Evolutionary conservation across 2,329 filamentous ascomycete genomes (phyloP).

Genomic region (Fusarium pseudoanthophilum): DNA sequence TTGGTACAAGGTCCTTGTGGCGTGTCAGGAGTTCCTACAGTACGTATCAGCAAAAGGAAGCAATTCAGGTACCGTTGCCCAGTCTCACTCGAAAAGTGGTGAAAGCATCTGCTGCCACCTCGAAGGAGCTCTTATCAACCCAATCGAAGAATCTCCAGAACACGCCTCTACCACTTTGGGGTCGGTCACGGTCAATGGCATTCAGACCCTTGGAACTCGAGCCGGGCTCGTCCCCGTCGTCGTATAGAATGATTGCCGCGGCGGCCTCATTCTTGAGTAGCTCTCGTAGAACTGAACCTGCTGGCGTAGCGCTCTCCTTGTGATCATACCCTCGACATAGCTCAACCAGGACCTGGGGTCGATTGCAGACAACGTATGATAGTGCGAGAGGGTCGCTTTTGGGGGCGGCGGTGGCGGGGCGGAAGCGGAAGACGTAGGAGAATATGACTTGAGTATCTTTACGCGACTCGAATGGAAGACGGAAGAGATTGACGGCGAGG

Average conservation of each 20-base stretch:
- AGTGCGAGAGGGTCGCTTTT: slow-evolving; percentile 84
- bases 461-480: slow-evolving; percentile 92
- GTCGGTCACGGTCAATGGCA: slow-evolving; percentile 79
- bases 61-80: neutral
- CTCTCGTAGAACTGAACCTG: slow-evolving; percentile 88
- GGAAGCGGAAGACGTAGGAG: slow-evolving; percentile 93
- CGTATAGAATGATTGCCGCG: slow-evolving; percentile 90
- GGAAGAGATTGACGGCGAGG: slow-evolving; percentile 83
- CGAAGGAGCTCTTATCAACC: slow-evolving; percentile 96
- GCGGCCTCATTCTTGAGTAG: slow-evolving; percentile 90
- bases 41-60: slow-evolving; percentile 14
- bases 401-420: slow-evolving; percentile 72
- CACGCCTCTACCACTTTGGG: slow-evolving; percentile 82
- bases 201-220: slow-evolving; percentile 80
- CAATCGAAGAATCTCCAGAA: slow-evolving; percentile 98
- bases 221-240: slow-evolving; percentile 78
- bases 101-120: slow-evolving; percentile 96
- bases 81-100: slow-evolving; percentile 87
- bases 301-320: slow-evolving; percentile 90
- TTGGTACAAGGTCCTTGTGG: slow-evolving; percentile 90
- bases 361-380: slow-evolving; percentile 86
- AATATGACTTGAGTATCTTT: slow-evolving; percentile 97
- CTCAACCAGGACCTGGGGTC: slow-evolving; percentile 87
- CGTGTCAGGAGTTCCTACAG: slow-evolving; percentile 88
- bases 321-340: slow-evolving; percentile 90